Evolutionary conservation across 352 stramenopile genomes (phyloP).

Genomic region (Globisporangium carolinianum): DNA sequence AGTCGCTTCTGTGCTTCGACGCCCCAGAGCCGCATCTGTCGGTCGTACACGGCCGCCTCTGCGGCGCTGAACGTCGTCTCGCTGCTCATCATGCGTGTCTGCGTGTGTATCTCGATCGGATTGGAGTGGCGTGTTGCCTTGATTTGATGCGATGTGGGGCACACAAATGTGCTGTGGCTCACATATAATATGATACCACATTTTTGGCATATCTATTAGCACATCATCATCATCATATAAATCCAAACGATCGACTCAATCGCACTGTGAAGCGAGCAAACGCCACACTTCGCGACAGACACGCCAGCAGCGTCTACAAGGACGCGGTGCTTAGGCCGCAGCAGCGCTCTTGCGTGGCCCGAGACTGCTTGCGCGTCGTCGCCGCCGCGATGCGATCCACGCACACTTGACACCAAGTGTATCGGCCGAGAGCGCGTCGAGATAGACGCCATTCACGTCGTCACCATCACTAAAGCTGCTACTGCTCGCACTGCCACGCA

Average conservation of each 20-base stretch:
- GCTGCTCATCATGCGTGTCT: background rate
- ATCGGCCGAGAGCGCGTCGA: constrained; percentile 14
- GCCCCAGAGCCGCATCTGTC: constrained; percentile 98
- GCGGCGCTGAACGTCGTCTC: constrained; percentile 57
- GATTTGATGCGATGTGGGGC: background rate
- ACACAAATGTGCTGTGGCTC: too few relatives aligned
- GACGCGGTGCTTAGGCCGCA: constrained; percentile 2
- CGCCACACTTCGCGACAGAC: too few relatives aligned
- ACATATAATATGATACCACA: too few relatives aligned
- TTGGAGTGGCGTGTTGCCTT: too few relatives aligned
- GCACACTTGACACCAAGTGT: constrained; percentile 10
- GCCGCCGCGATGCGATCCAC: constrained; percentile 16
- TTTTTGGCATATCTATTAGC: too few relatives aligned
- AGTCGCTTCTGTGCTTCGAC: constrained; percentile 94
- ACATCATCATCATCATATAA: too few relatives aligned
- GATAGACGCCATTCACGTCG: background rate
- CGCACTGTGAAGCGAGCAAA: too few relatives aligned
- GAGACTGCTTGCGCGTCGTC: constrained; percentile 10
- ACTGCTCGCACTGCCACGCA: background rate
- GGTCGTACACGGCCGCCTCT: constrained; percentile 95
- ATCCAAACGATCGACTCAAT: too few relatives aligned
- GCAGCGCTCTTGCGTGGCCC: constrained; percentile 10
- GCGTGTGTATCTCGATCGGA: background rate
- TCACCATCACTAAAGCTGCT: background rate
- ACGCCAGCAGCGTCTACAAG: too few relatives aligned